Evolutionary conservation across 192 early-diverging fungal species (phyloP).

Genomic region (Coemansia furcata): DNA sequence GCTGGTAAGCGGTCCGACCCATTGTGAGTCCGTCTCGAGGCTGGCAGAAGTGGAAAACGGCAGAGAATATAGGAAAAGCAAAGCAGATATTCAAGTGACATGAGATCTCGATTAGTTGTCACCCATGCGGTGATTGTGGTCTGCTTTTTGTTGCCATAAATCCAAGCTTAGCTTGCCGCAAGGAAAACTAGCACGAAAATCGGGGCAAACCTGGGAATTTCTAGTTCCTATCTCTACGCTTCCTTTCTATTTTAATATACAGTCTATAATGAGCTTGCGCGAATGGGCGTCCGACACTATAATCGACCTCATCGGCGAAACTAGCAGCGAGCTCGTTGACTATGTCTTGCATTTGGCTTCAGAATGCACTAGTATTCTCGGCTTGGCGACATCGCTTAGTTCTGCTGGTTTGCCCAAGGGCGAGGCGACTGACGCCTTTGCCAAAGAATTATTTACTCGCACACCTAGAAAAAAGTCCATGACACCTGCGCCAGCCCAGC

Average conservation of each 20-base stretch:
- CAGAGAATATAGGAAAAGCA: not conserved
- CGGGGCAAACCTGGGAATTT: not conserved
- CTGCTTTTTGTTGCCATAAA: not conserved
- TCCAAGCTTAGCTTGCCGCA: not conserved
- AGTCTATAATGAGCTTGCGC: slow-evolving; percentile 28
- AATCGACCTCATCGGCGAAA: slow-evolving; percentile 44
- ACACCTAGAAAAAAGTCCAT: slow-evolving; percentile 47
- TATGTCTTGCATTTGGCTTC: slow-evolving; percentile 40
- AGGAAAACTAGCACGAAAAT: not conserved
- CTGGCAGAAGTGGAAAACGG: not conserved
- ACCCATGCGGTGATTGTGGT: not conserved
- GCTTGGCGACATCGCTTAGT: slow-evolving; percentile 55
- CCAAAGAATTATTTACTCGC: slow-evolving; percentile 60
- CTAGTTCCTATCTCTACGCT: not conserved
- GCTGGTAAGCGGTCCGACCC: slow-evolving; percentile 50
- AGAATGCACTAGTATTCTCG: slow-evolving; percentile 25
- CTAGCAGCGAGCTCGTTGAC: slow-evolving; percentile 45
- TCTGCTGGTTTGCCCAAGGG: slow-evolving; percentile 64
- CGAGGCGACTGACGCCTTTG: slow-evolving; percentile 59
- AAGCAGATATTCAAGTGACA: not conserved
- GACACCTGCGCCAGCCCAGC: not conserved
- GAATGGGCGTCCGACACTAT: slow-evolving; percentile 50
- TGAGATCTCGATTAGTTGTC: not conserved
- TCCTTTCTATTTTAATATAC: not conserved
- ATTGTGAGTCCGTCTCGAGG: slow-evolving; percentile 6